Conservation (phyloP, 2,329 filamentous ascomycete species). For the Pezizomycotina sp. region DNA sequence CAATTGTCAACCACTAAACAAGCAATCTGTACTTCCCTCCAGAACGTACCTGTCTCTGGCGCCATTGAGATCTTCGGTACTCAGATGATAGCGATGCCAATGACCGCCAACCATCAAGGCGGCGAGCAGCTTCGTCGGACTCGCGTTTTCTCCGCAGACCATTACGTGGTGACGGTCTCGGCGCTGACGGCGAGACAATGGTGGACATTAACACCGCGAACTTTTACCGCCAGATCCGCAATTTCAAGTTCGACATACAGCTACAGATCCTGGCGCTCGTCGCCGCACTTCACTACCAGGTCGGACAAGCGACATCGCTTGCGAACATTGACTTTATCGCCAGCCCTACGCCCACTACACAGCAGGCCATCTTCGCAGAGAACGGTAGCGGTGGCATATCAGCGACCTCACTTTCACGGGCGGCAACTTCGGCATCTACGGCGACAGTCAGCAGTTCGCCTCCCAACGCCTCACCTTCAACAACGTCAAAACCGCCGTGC, state of each 20-base stretch:
- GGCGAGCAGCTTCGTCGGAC: slow-evolving; percentile 54
- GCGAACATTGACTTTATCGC: slow-evolving; percentile 16
- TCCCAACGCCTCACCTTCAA: slow-evolving; percentile 41
- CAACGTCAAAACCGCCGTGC: slow-evolving; percentile 37
- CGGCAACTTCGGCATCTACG: slow-evolving; percentile 41
- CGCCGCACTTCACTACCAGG: slow-evolving; percentile 19
- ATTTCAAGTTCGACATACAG: slow-evolving; percentile 35
- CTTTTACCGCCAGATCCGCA: slow-evolving; percentile 40
- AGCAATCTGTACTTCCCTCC: slow-evolving; percentile 26
- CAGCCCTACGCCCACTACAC: slow-evolving; percentile 31
- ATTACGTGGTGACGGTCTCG: slow-evolving; percentile 42
- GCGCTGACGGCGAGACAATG: slow-evolving; percentile 46
- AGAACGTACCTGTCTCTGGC: slow-evolving; percentile 21
- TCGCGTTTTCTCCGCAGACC: slow-evolving; percentile 78
- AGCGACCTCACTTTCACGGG: slow-evolving; percentile 36
- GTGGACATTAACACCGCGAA: slow-evolving; percentile 31
- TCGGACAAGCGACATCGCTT: slow-evolving; percentile 19
- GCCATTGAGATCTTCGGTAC: slow-evolving; percentile 20
- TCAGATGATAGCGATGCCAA: slow-evolving; percentile 28
- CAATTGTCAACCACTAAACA: slow-evolving; percentile 11
- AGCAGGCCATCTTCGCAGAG: slow-evolving; percentile 45
- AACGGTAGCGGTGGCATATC: slow-evolving; percentile 27
- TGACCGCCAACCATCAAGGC: slow-evolving; percentile 51
- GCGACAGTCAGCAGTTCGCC: slow-evolving; percentile 41
- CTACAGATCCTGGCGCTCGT: slow-evolving; percentile 14